Evolutionary conservation across 495 filamentous ascomycete species (phyloP), one percentile per base, ranked within the genome.

Genomic region (Neurospora pannonica): DNA sequence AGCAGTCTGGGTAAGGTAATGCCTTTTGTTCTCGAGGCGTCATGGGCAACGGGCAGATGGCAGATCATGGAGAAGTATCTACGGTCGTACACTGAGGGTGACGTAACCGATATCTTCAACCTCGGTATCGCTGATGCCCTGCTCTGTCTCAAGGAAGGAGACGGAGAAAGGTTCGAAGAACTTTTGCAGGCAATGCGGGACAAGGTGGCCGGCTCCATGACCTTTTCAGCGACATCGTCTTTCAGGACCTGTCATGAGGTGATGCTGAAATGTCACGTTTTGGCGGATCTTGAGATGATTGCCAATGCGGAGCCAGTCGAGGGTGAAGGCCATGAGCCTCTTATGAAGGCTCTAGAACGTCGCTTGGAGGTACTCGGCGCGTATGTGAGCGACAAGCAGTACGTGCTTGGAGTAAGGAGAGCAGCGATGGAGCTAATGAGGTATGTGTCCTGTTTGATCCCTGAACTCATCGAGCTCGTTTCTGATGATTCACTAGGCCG

Each of bases 371-470:
- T 95, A 11, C 82, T 99, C 11, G 96, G 96, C 3, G 91, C 94
- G 5, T 97, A 94, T 78, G 88, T 92, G 36, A 88, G 91, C 54
- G 93, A 98, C 79, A 98, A 98, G 81, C 95, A 98, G 81, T 97
- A 97, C 78, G 82, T 99, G 36, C 87, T 99, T n/a, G 92, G 94
- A 3, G 85, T 98, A 28, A 87, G 94, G 71, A 87, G 95, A 74
- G 95, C 94, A 39, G 89, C 90, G 2, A 97, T 98, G 94, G 88
- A 93, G 75, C 76, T 94, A 74, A 88, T 88, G 75, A 81, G 83
- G 90, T 91, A 85, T 74, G 86, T 80, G 46, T 70, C 21, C 46
- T 43, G 38, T 70, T 78, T 71, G 76, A 38, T 38, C 71, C 54
- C 31, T 40, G 72, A 88, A 85, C 19, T 71, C 81, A 19, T 62